These are phyloP conservation scores for Epichloe scottii DNA, from an alignment of 2,329 filamentous ascomycete species.

Conservation along the genomic window DNA sequence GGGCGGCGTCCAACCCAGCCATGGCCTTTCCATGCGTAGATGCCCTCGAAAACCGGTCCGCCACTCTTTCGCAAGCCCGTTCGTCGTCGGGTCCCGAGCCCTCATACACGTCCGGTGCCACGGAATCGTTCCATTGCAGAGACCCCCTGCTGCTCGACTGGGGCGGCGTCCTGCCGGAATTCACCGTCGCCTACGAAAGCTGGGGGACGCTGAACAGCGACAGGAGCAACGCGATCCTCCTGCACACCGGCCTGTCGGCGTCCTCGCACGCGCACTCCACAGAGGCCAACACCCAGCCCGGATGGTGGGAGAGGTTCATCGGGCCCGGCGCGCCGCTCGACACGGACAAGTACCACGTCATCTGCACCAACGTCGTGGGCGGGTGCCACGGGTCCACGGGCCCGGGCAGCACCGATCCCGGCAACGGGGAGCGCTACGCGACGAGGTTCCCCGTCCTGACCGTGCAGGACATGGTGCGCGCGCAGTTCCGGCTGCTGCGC, in stretches of 20 bases:
- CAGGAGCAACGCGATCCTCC: conserved; percentile 76
- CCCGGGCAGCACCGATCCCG: conserved; percentile 75
- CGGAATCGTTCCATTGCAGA: conserved; percentile 60
- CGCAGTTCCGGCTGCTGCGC: conserved; percentile 84
- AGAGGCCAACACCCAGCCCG: conserved; percentile 69
- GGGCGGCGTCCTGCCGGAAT: conserved; percentile 83
- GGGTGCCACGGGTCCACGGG: conserved; percentile 95
- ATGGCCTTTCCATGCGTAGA: conserved; percentile 87
- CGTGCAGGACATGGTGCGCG: conserved; percentile 93
- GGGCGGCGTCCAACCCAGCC: conserved; percentile 59
- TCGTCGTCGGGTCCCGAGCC: conserved; percentile 78
- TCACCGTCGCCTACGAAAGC: conserved; percentile 83
- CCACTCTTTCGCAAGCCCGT: conserved; percentile 40
- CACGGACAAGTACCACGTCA: conserved; percentile 81
- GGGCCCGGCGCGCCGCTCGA: conserved; percentile 75
- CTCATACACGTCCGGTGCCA: conserved; percentile 83
- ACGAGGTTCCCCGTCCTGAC: conserved; percentile 93
- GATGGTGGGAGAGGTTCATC: conserved; percentile 99
- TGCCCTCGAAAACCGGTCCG: conserved; percentile 66
- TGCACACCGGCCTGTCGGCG: conserved; percentile 92
- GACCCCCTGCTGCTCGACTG: conserved; percentile 78
- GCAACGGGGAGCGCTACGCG: conserved; percentile 77
- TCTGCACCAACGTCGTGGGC: conserved; percentile 94
- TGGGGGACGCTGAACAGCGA: conserved; percentile 76
- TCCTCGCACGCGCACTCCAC: conserved; percentile 95